A percentile compares a stretch with the other conserved stretches of the same genome.
phyloP scores from a whole-genome alignment of 2,329 filamentous ascomycete species.

The Bimuria novae-zelandiae region DNA sequence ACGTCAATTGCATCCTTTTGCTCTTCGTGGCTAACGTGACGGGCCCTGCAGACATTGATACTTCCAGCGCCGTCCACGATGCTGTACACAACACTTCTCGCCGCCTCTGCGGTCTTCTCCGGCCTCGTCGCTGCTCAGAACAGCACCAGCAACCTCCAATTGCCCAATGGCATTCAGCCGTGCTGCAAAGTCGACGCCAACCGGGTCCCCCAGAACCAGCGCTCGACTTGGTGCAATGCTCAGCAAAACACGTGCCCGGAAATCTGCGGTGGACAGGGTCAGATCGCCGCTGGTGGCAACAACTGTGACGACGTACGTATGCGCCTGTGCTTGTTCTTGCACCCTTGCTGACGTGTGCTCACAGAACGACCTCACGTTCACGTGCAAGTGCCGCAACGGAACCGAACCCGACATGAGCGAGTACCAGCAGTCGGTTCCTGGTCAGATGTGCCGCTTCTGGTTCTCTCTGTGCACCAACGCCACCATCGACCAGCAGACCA shows the following conservation, averaged over 20 bases:
- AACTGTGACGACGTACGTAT: conserved; percentile 61
- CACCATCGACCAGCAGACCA: conserved; percentile 21
- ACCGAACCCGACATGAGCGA: conserved; percentile 59
- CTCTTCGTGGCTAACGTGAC: conserved; percentile 26
- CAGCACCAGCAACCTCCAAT: conserved; percentile 26
- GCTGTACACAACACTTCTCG: conserved; percentile 54
- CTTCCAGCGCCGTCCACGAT: conserved; percentile 44
- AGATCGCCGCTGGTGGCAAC: conserved; percentile 53
- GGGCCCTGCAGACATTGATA: conserved; percentile 43
- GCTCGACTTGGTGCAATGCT: conserved; percentile 61
- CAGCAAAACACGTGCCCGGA: conserved; percentile 64
- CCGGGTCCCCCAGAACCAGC: conserved; percentile 43
- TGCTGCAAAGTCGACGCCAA: conserved; percentile 51
- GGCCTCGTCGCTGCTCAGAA: conserved; percentile 53
- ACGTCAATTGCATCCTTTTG: background rate
- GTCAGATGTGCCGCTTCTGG: conserved; percentile 62
- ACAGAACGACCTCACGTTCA: conserved; percentile 58
- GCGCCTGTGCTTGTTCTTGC: too few species aligned
- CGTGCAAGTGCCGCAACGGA: conserved; percentile 62
- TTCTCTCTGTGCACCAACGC: conserved; percentile 49
- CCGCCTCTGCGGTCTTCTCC: conserved; percentile 54
- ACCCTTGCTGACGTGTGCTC: conserved; percentile 25
- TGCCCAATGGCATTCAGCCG: conserved; percentile 34
- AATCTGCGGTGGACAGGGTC: conserved; percentile 58
- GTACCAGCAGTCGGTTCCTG: conserved; percentile 64